A percentile compares a stretch with the other conserved stretches of the same genome.
Conservation (phyloP, 2,329 filamentous ascomycete genomes). For the Neophaeococcomyces aloes region DNA sequence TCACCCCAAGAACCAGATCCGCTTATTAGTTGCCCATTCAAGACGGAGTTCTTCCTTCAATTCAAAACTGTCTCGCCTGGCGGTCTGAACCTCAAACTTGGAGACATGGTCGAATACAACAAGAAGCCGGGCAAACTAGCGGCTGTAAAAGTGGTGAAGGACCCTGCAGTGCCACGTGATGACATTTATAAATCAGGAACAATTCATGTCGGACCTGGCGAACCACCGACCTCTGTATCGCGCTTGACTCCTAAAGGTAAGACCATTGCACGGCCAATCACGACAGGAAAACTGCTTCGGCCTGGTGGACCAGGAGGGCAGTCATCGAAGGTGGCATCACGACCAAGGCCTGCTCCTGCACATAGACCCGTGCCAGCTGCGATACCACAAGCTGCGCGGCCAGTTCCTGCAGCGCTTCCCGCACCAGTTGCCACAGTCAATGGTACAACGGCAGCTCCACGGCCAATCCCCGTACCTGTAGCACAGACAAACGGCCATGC, state of each 20-base stretch:
- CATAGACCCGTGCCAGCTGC: conserved; percentile 7
- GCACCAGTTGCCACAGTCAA: conserved; percentile 22
- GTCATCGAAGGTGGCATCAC: conserved; percentile 57
- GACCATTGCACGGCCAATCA: conserved; percentile 80
- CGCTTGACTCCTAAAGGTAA: conserved; percentile 79
- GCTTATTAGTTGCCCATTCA: conserved; percentile 85
- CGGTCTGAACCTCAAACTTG: conserved; percentile 70
- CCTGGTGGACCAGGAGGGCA: conserved; percentile 76
- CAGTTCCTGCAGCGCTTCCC: conserved; percentile 30
- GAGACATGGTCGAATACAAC: conserved; percentile 80
- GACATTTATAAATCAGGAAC: conserved; percentile 92
- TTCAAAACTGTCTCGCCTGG: conserved; percentile 70
- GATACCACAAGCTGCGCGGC: conserved; percentile 16
- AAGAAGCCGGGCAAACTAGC: conserved; percentile 95
- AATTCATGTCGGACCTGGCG: conserved; percentile 75
- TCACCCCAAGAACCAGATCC: conserved; percentile 86
- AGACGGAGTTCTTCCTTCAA: conserved; percentile 94
- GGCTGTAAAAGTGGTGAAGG: conserved; percentile 79
- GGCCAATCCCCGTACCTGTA: conserved; percentile 21
- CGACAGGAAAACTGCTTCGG: conserved; percentile 81
- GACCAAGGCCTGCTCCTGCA: conserved; percentile 30
- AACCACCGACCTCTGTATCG: conserved; percentile 71
- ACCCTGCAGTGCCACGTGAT: conserved; percentile 58
- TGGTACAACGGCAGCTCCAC: conserved; percentile 17
- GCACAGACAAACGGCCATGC: conserved; percentile 38